Evolutionary conservation across 495 filamentous ascomycete species (phyloP), one percentile per base, ranked within the genome.

Genomic region (Cryomyces minteri): DNA sequence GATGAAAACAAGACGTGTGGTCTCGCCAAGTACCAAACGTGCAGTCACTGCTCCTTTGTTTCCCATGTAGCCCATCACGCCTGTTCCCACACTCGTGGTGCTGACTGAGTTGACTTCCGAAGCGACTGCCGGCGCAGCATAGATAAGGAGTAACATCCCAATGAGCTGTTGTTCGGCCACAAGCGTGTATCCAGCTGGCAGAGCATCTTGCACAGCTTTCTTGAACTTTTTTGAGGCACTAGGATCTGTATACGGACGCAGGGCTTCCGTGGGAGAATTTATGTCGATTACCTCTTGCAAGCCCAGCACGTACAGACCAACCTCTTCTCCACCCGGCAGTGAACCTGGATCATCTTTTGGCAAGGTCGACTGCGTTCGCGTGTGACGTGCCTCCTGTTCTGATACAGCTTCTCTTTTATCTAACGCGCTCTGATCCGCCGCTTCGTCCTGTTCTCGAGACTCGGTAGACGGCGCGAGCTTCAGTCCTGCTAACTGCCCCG

Each of bases 201-300:
- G 60, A 5, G 79, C 78, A 11, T 74, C 68, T 47, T 77, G 66
- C 40, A 87, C 60, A 0, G 79, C 75, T 6, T 69, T 70, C 62
- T 86, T 92, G 83, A 84, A 96, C 60, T 78, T 81, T 36, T 72
- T 74, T 28, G 78, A 71, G 4, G 77, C 66, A 6, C 64, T 64
- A 1, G 78, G 71, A 55, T 95, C 88, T 9, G 71, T 74, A 57
- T 82, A 93, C 4, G 82, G 79, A 29, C 74, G 66, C 30, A 82
- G 54, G 8, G 74, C 68, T 55, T 79, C 77, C 5, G 74, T 51
- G 0, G 76, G 67, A 31, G 79, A 81, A 10, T 74, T 79, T 42
- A 98, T 65, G 62, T 94, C 85, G 28, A 96, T 80, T 36, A 98
- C 72, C 54, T 98, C 90, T 51, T 98, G 90, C 39, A 98, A 62